Evolutionary conservation across 2,329 filamentous ascomycete species (phyloP).

Genomic region (Aspergillaceae sp.): DNA sequence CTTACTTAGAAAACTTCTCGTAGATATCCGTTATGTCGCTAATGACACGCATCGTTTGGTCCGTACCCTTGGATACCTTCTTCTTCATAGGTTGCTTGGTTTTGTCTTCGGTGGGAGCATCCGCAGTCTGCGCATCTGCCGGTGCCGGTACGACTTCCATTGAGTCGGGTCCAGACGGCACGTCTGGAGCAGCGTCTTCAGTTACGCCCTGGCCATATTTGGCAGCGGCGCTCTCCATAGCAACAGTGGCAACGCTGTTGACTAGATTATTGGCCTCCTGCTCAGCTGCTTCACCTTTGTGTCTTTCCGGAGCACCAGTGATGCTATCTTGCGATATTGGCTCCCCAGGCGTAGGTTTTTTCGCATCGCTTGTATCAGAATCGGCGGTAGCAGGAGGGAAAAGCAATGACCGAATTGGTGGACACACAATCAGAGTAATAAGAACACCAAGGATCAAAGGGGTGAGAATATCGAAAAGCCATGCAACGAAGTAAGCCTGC

Average conservation of each 20-base stretch:
- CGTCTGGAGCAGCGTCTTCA: conserved; percentile 17
- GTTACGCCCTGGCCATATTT: conserved; percentile 63
- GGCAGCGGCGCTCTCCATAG: conserved; percentile 65
- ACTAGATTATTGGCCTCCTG: conserved; percentile 75
- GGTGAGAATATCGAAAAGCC: conserved; percentile 62
- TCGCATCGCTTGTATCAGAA: conserved; percentile 62
- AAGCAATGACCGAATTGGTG: conserved; percentile 51
- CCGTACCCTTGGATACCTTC: conserved; percentile 17
- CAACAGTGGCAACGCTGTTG: conserved; percentile 62
- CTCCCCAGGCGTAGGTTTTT: conserved; percentile 37
- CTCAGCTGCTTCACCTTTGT: conserved; percentile 76
- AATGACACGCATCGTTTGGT: conserved; percentile 3
- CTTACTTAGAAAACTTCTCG: conserved; percentile 54
- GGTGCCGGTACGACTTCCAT: conserved; percentile 20
- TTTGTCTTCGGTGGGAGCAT: conserved; percentile 4
- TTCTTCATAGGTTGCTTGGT: conserved; percentile 38
- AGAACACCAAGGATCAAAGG: conserved; percentile 52
- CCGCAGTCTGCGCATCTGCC: background rate
- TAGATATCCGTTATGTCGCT: conserved; percentile 43
- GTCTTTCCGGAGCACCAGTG: conserved; percentile 70
- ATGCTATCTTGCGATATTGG: conserved; percentile 54
- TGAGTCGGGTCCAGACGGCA: background rate
- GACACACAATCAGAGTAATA: conserved; percentile 58
- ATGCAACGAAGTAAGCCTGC: conserved; percentile 53
- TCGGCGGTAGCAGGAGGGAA: conserved; percentile 69